Base-by-base conservation (phyloP, 306 rosid species). In the Datisca glomerata region DNA sequence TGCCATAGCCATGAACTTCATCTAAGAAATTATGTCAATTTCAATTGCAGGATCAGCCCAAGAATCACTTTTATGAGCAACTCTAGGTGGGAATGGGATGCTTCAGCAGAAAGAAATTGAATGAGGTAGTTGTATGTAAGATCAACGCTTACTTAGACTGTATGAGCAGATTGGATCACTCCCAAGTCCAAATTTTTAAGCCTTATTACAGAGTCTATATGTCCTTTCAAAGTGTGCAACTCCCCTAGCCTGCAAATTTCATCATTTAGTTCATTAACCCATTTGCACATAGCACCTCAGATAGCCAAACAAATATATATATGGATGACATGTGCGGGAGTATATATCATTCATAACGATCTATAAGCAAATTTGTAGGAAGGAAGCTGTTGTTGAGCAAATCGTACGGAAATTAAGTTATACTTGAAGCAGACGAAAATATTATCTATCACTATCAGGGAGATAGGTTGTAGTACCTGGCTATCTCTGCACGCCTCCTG, bases 171-270 rank as follows among this genome's bases (percentile, higher is more conserved):
- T 61, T 58, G 63, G 46, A 83, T 59, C 16, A 41, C 18, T 17
- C 17, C 52, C 21, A 31, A 45, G 60, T 78, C 82, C 50, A 83
- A 60, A 2, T 72, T 83, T 34, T 83, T 83, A 12, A 83, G 89
- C 66, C 91, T 78, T 35, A 64, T 25, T 15, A 78, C 79, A 25
- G 85, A 83, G 31, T 83, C 85, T 47, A 83, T 56, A 54, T 83
- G 91, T 49, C 94, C 94, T 64, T 72, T 78, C 27, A 83, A 64
- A 12, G 75, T 72, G 68, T 83, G 76, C 3, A 75, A 32, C 62
- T 83, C 91, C 41, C 94, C 78, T 36, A 83, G 62, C 71, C 94
- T 81, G 86, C 66, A 41, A 57, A 49, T n/a, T n/a, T n/a, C n/a
- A n/a, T n/a, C n/a, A n/a, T n/a, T n/a, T n/a, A n/a, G n/a, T n/a